Evolutionary conservation across 1,284 basidiomycete species (phyloP).

Genomic region (Ustilago shanxiensis): DNA sequence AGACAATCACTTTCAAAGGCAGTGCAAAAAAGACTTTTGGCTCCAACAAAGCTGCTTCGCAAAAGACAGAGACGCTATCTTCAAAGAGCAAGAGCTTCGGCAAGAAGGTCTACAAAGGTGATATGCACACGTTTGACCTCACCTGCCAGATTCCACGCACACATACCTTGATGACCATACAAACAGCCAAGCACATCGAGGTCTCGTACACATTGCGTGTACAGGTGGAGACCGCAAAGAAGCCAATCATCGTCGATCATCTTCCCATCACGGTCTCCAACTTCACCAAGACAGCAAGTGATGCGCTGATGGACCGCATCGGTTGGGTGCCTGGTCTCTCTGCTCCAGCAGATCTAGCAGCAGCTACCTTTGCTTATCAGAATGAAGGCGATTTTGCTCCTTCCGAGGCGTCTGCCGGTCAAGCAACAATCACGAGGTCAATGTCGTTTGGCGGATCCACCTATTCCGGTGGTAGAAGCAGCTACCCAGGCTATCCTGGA

Average conservation of each 20-base stretch:
- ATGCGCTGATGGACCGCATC: conserved; percentile 52
- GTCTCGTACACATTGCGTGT: conserved; percentile 65
- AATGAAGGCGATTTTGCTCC: conserved; percentile 6
- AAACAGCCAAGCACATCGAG: conserved; percentile 69
- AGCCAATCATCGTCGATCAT: conserved; percentile 66
- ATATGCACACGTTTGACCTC: conserved; percentile 64
- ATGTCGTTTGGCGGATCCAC: conserved; percentile 44
- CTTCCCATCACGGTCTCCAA: conserved; percentile 64
- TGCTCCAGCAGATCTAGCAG: conserved; percentile 19
- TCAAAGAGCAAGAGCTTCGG: conserved; percentile 59
- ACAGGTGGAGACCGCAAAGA: conserved; percentile 62
- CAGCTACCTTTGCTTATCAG: neutral
- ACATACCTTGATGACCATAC: conserved; percentile 65
- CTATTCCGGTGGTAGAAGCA: conserved; percentile 28
- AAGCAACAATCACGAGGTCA: conserved; percentile 40
- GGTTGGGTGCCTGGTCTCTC: conserved; percentile 66
- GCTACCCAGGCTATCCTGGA: conserved; percentile 35
- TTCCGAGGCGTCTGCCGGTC: conserved; percentile 7
- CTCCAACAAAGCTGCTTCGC: conserved; percentile 46
- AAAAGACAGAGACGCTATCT: conserved; percentile 57
- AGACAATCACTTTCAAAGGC: conserved; percentile 66
- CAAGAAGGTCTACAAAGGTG: conserved; percentile 67
- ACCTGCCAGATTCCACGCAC: conserved; percentile 57
- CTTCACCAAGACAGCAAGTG: conserved; percentile 48
- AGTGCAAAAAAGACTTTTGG: conserved; percentile 44